Base-by-base conservation (phyloP, 768 basidiomycete species). In the Pleurotus eryngii region DNA sequence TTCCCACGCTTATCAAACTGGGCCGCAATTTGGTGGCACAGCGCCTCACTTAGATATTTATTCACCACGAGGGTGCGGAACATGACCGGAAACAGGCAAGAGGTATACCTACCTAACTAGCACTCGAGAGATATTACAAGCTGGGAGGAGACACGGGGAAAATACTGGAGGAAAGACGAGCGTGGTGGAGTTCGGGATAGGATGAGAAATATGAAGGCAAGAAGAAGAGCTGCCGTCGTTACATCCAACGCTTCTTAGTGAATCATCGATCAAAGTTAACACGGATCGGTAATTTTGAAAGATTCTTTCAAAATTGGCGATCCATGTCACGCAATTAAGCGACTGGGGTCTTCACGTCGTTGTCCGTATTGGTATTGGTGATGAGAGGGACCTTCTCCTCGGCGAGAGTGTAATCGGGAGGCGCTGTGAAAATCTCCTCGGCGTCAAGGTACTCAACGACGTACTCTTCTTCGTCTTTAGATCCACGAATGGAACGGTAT, bases 401-500 rank as follows among this genome's bases (percentile, higher is more conserved):
- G 50, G 70, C 61, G 63, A 70, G 73, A 46, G 74, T 72, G 69
- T 89, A 88, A 60, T 75, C 68, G 17, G 86, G 87, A 20, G 86
- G 85, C 15, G 81, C 68, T 47, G 77, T 73, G 57, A 75, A 71
- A 40, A 81, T 62, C 38, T 79, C 72, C 56, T 82, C 84, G 11
- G 76, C 74, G 46, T 75, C 78, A 12, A 78, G 78, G 57, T 79
- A 81, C 3, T 76, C 73, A 27, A 76, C 71, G 58, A 77, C 66
- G 57, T 80, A 75, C 43, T 74, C 70, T 43, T 75, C 65, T 46
- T 79, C 76, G 3, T 77, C 71, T 47, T 72, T 71, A 8, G 72
- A 71, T 51, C 79, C 81, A 14, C 70, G 74, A 67, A 86, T 61
- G 38, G 81, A 65, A 63, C 91, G 88, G 63, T 77, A 81, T 35